Conservation (phyloP, 1,284 basidiomycete genomes). For the Peniophora sp. region DNA sequence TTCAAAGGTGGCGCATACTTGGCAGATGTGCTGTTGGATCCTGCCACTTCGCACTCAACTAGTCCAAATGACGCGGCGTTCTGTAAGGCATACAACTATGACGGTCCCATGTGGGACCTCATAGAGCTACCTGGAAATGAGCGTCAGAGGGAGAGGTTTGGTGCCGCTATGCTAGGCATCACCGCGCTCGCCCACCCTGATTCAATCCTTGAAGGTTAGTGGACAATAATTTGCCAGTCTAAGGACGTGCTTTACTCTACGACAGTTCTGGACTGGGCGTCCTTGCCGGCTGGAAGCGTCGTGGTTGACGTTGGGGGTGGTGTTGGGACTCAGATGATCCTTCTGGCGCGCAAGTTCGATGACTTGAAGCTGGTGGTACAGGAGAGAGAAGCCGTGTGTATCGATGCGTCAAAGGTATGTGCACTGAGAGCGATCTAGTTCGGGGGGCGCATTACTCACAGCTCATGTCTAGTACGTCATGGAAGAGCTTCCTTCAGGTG, state of each 20-base stretch:
- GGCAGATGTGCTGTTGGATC: conserved; percentile 25
- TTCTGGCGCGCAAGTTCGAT: conserved; percentile 8
- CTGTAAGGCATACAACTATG: conserved; percentile 17
- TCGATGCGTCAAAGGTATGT: not conserved
- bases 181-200: conserved; percentile 6
- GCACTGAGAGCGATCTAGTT: not conserved
- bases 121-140: conserved; percentile 20
- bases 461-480: not conserved
- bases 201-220: conserved; percentile 16
- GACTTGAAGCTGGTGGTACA: conserved; percentile 3
- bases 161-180: conserved; percentile 23
- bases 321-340: conserved; percentile 9
- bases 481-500: not conserved
- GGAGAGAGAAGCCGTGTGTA: not conserved
- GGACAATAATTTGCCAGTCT: not conserved
- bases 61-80: conserved; percentile 23
- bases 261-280: not conserved
- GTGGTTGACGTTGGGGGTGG: conserved; percentile 18
- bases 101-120: conserved; percentile 21
- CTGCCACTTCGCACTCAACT: conserved; percentile 19
- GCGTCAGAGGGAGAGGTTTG: conserved; percentile 21
- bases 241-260: not conserved
- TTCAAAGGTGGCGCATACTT: conserved; percentile 26
- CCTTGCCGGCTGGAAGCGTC: not conserved
- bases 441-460: not conserved